Conservation (phyloP, 148 eudicot species). For the Dysphania ambrosioides region DNA sequence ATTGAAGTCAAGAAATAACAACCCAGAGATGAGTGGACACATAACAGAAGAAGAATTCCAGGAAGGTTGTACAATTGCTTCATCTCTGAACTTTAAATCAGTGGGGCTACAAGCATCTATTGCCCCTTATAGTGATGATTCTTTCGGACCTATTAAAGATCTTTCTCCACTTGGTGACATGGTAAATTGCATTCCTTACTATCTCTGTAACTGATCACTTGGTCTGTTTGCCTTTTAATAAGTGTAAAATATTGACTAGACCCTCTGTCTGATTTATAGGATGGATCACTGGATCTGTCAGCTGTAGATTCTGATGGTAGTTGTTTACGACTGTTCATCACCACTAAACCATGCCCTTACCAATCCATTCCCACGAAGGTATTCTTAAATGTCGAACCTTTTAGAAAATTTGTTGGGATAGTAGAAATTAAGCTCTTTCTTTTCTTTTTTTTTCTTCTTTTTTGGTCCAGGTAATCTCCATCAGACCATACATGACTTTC, state of each 20-base stretch:
- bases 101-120: conserved; percentile 68
- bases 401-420: conserved; percentile 11
- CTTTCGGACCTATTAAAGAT: conserved; percentile 68
- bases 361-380: conserved; percentile 98
- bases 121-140: conserved; percentile 45
- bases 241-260: not conserved
- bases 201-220: not conserved
- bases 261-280: conserved; percentile 37
- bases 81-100: conserved; percentile 73
- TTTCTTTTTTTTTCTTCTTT: conserved; percentile 4
- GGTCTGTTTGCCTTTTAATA: not conserved
- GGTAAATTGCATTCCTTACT: conserved; percentile 49
- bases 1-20: conserved; percentile 43
- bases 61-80: conserved; percentile 85
- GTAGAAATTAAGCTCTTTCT: conserved; percentile 7
- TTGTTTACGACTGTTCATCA: conserved; percentile 75
- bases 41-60: conserved; percentile 83
- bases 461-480: conserved; percentile 56
- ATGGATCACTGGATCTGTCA: conserved; percentile 75
- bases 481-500: conserved; percentile 86
- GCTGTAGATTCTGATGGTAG: conserved; percentile 76
- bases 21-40: conserved; percentile 54
- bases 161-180: conserved; percentile 90
- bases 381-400: conserved; percentile 9
- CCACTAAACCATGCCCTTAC: conserved; percentile 81